Evolutionary conservation across 1,284 basidiomycete species (phyloP).

Genomic region (Trichosporon faecale): DNA sequence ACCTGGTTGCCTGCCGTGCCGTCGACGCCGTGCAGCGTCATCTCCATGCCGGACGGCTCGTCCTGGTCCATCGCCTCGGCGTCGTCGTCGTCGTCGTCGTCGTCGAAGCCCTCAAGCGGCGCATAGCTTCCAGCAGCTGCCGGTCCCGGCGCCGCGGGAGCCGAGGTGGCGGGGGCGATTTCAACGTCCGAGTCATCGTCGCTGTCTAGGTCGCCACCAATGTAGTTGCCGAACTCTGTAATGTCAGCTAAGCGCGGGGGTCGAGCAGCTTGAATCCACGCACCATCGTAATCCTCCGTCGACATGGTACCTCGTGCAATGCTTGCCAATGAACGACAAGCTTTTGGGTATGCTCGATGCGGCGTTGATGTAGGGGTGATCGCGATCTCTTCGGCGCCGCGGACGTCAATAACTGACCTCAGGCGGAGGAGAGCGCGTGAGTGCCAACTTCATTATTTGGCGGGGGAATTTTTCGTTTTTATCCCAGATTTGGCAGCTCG

Average conservation of each 20-base stretch:
- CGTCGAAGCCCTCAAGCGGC: constrained; percentile 52
- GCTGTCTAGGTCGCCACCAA: constrained; percentile 86
- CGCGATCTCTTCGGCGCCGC: neutral
- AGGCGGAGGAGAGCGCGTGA: neutral
- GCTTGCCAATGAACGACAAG: neutral
- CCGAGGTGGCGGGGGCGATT: constrained; percentile 26
- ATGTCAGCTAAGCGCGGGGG: neutral
- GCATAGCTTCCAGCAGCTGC: constrained; percentile 37
- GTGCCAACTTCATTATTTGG: constrained; percentile 10
- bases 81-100: constrained; percentile 46
- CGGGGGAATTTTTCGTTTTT: neutral
- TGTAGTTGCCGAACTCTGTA: constrained; percentile 82
- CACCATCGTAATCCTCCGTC: constrained; percentile 53
- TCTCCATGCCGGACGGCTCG: constrained; percentile 40
- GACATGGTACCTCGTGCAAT: constrained; percentile 37
- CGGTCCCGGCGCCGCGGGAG: constrained; percentile 37
- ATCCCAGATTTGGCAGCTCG: neutral
- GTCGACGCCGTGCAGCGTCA: constrained; percentile 48
- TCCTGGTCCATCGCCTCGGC: constrained; percentile 42
- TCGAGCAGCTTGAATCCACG: neutral
- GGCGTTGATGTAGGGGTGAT: neutral
- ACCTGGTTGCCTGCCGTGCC: constrained; percentile 65
- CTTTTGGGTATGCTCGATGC: neutral
- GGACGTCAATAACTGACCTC: constrained; percentile 1
- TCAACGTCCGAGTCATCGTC: constrained; percentile 63